phyloP scores from a whole-genome alignment of 495 filamentous ascomycete species.

The Glarea lozoyensis region DNA sequence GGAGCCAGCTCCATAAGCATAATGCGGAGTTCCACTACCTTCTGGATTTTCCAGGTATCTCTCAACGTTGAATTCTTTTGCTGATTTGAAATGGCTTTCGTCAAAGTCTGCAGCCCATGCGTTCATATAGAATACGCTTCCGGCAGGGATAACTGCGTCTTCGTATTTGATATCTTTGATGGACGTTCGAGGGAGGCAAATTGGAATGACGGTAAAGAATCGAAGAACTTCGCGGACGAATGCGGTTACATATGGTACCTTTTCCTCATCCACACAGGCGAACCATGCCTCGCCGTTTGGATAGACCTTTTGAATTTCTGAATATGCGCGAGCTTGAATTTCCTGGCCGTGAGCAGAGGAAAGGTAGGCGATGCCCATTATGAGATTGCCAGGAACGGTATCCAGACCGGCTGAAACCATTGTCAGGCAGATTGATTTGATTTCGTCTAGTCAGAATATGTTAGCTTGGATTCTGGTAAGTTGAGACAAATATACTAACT shows the following conservation, averaged over 20 bases:
- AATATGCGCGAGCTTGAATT: conserved; percentile 55
- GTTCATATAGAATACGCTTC: conserved; percentile 64
- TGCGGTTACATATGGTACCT: conserved; percentile 61
- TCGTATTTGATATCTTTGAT: conserved; percentile 57
- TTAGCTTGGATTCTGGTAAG: no score
- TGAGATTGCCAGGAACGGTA: conserved; percentile 58
- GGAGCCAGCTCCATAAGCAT: conserved; percentile 61
- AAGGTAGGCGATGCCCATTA: conserved; percentile 67
- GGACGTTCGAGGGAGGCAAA: conserved; percentile 56
- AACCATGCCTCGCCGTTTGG: conserved; percentile 58
- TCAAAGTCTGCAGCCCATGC: conserved; percentile 66
- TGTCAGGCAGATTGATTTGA: conserved; percentile 64
- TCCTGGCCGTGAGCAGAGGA: conserved; percentile 49
- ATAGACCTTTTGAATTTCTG: conserved; percentile 55
- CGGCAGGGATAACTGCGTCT: conserved; percentile 49
- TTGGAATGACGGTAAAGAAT: conserved; percentile 68
- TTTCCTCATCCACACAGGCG: conserved; percentile 56
- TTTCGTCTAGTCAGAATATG: conserved; percentile 40
- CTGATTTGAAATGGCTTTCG: conserved; percentile 51
- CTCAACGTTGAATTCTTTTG: conserved; percentile 50
- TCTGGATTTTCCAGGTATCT: conserved; percentile 53
- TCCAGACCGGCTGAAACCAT: conserved; percentile 70
- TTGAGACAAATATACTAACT: conserved; percentile 35
- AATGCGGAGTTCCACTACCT: conserved; percentile 55
- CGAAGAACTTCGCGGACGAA: conserved; percentile 61